Evolutionary conservation across 768 basidiomycete species (phyloP), one percentile per base, ranked within the genome.

Genomic region (Tephrocybe sp.): DNA sequence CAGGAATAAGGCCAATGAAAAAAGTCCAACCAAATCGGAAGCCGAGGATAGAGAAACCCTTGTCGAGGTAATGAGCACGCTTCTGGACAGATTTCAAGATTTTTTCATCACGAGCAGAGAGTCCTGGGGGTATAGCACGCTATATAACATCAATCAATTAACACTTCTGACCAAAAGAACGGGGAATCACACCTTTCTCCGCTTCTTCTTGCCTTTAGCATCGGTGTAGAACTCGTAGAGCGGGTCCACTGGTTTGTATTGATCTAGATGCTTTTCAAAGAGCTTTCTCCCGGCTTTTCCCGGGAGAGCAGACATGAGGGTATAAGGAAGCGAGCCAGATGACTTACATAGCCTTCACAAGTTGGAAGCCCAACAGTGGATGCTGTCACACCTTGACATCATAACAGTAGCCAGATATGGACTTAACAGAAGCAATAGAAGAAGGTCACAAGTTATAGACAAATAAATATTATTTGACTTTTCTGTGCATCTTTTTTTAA

Each of bases 1-100:
- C 69, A 7, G 90, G 90, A 39, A 93, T 65, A 15, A 90, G 74
- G 0, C 86, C 86, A 64, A 93, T 87, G 61, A 90, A 65, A 69
- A 92, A 88, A 0, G 90, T 82, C 86, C 87, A 94, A 0, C 94
- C 94, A 53, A 96, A 93, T 11, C 83, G 81, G 47, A 95, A 63
- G 9, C 94, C 92, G 54, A 85, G 88, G 1, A 96, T 25, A 37
- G 64, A 74, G 74, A 97, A 90, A 2, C 90, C 85, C 67, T 91
- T 93, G 71, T 97, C 94, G 48, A 97, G 85, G 64, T 86, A 82
- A 59, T 89, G 90, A 1, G 92, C 93, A 5, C 92, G 77, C 28
- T 78, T 75, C 61, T 89, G 83, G 26, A 97, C 83, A 17, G 84
- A 80, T 57, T 78, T 79, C 36, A 97, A 75, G 44, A 93, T 85